Evolutionary conservation across 345 rosid genomes (phyloP).

Genomic region (Acer campestre): DNA sequence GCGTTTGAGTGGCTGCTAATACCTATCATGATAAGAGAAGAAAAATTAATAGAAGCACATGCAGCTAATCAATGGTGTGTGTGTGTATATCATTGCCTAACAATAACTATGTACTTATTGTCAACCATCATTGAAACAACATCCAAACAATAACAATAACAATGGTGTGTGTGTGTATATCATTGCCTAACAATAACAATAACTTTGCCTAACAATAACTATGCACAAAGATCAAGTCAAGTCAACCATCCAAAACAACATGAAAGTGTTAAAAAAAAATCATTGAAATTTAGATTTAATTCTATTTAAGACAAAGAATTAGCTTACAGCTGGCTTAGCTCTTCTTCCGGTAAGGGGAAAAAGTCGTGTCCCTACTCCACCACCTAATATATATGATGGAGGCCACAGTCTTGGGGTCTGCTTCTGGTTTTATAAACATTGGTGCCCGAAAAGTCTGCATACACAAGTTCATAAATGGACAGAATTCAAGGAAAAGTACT

Average conservation of each 20-base stretch:
- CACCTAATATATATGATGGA: neutral
- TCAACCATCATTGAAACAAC: too few species aligned
- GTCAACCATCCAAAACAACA: too few species aligned
- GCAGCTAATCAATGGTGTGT: neutral
- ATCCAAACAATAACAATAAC: too few species aligned
- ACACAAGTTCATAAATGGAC: conserved; percentile 15
- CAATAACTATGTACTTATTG: conserved; percentile 15
- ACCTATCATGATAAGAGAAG: neutral
- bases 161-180: too few species aligned
- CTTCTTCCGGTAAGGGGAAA: too few species aligned
- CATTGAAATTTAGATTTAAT: neutral
- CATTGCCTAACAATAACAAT: too few species aligned
- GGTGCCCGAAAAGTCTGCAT: conserved; percentile 45
- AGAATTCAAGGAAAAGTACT: neutral
- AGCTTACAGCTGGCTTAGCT: conserved; percentile 62
- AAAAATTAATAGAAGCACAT: conserved; percentile 17
- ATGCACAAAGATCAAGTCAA: conserved; percentile 22
- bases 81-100: neutral
- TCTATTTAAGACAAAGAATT: neutral
- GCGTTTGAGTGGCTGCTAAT: too few species aligned
- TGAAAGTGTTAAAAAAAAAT: too few species aligned
- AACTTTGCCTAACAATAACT: too few species aligned
- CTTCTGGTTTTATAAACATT: conserved; percentile 40
- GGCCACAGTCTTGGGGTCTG: conserved; percentile 23
- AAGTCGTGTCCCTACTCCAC: conserved; percentile 83